A percentile compares a stretch with the other conserved stretches of the same genome.
phyloP scores from a whole-genome alignment of 257 asterid species.

The Scutellaria minor region DNA sequence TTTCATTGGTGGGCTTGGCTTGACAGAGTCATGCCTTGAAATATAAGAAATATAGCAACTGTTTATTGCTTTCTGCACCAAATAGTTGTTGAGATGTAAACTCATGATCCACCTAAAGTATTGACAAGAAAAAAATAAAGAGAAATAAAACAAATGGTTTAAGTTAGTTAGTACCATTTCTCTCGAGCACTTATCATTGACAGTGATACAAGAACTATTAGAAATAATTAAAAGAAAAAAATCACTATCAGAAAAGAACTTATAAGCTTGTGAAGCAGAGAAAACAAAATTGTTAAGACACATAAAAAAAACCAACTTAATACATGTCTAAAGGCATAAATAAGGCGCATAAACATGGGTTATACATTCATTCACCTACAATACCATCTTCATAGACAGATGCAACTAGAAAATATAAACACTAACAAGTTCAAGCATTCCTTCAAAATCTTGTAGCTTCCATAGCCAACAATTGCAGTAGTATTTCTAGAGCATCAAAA shows the following conservation, averaged over 20 bases:
- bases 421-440: conserved; percentile 11
- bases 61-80: conserved; percentile 59
- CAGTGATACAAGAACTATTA: background rate
- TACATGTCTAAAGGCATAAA: background rate
- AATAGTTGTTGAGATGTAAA: conserved; percentile 76
- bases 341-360: background rate
- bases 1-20: conserved; percentile 43
- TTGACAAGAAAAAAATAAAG: conserved; percentile 13
- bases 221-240: background rate
- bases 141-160: background rate
- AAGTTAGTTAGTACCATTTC: conserved; percentile 8
- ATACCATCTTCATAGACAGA: conserved; percentile 24
- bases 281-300: background rate
- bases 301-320: background rate
- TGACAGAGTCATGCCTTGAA: conserved; percentile 60
- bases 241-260: background rate
- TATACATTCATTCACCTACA: conserved; percentile 11
- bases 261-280: background rate
- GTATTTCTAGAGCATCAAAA: conserved; percentile 20
- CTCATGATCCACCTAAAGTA: conserved; percentile 57
- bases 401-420: conserved; percentile 7
- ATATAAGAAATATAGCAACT: conserved; percentile 51
- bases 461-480: conserved; percentile 20
- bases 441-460: conserved; percentile 23
- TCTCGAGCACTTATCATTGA: background rate